phyloP scores from a whole-genome alignment of 2,329 filamentous ascomycete genomes.

The Arthroderma uncinatum region DNA sequence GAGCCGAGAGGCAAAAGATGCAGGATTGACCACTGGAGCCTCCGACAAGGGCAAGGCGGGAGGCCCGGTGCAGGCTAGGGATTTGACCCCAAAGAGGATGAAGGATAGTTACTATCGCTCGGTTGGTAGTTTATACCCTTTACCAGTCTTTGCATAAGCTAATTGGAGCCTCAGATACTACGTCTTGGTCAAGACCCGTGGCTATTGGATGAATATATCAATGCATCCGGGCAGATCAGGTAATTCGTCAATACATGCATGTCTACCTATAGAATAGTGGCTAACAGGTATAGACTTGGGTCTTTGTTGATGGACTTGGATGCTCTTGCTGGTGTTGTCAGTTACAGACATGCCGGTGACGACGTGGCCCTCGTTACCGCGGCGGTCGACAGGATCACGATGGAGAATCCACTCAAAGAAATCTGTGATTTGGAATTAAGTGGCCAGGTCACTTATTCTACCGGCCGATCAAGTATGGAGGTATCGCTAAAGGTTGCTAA shows the following conservation, averaged over 20 bases:
- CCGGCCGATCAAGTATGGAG: constrained; percentile 61
- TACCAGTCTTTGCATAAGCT: not conserved
- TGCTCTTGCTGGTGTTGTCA: constrained; percentile 63
- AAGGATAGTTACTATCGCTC: constrained; percentile 59
- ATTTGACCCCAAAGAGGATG: constrained; percentile 55
- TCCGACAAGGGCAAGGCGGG: constrained; percentile 18
- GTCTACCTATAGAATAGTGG: constrained; percentile 4
- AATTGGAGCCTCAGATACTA: constrained; percentile 42
- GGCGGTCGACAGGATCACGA: constrained; percentile 52
- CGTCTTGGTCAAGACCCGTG: constrained; percentile 63
- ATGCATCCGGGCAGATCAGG: constrained; percentile 62
- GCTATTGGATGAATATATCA: constrained; percentile 67
- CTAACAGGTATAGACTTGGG: constrained; percentile 43
- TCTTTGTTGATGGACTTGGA: constrained; percentile 72
- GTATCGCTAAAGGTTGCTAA: constrained; percentile 64
- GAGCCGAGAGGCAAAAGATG: constrained; percentile 37
- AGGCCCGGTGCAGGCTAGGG: constrained; percentile 36
- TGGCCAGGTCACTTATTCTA: constrained; percentile 58
- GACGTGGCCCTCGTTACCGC: constrained; percentile 53
- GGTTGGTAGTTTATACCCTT: constrained; percentile 32
- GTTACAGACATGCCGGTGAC: constrained; percentile 61
- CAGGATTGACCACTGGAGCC: constrained; percentile 14
- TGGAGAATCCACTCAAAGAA: constrained; percentile 61
- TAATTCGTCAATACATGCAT: constrained; percentile 19
- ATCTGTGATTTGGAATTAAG: constrained; percentile 69